Evolutionary conservation across 2,329 filamentous ascomycete species (phyloP), one percentile per base, ranked within the genome.

Genomic region (Cercospora sojina): DNA sequence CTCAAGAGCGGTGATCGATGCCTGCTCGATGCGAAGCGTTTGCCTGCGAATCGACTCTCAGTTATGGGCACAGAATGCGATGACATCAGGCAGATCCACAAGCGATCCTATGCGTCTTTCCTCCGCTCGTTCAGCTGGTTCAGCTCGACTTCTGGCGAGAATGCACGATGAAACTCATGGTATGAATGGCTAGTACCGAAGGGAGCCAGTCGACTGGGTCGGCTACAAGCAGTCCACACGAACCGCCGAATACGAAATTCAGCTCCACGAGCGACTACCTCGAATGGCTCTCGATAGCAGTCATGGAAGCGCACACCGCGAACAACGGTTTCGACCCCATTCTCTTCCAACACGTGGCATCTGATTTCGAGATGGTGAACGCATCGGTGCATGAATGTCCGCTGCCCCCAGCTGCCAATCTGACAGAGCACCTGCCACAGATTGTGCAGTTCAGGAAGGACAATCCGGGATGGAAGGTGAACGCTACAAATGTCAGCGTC

Each of bases 361-460:
- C 51, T 12, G 67, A 65, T 43, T 69, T 67, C 43, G 67, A 67
- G 47, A 67, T 66, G 58, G 56, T 69, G 18, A 56, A 67, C 20
- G 59, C 43, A 13, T 62, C 61, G 7, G 59, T 64, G 5, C 66
- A 68, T 20, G 60, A 68, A 31, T 67, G 67, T 53, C 65, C 62
- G 13, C 47, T 65, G 6, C 65, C 59, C 13, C 62, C 47, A 23
- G 51, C 67, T 29, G 16, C 6, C 16, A 62, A 59, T 27, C 41
- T 65, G 7, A 27, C 65, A 23, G 43, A 67, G 29, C 67, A 69
- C 43, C 18, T 65, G 27, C 8, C 56, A 35, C 62, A 67, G n/a
- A 64, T 27, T 5, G 55, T 18, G 10, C 13, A 35, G 8, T 66
- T 68, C 58, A 61, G 58, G 20, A 13, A 31, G 41, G 43, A 64